A percentile compares a stretch with the other conserved stretches of the same genome.
These are phyloP conservation scores for Erythrobasidium hasegawianum DNA, from an alignment of 1,284 basidiomycete species.

Conservation along the genomic window DNA sequence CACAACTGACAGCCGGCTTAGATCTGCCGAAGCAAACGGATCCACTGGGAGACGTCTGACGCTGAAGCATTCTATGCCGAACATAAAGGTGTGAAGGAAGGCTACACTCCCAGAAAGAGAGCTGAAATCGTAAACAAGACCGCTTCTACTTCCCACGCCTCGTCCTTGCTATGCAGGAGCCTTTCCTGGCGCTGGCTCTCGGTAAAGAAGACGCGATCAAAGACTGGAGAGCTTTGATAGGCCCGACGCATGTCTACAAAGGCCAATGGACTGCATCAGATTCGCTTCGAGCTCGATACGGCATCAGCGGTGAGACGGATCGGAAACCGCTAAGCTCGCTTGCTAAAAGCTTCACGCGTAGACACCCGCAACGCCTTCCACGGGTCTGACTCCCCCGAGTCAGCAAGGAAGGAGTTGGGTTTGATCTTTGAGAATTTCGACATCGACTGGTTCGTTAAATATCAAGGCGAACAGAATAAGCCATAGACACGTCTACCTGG, in stretches of 20 bases:
- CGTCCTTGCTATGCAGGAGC: conserved; percentile 41
- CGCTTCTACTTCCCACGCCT: conserved; percentile 45
- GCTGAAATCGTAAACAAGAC: conserved; percentile 9
- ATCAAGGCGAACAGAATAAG: conserved; percentile 1
- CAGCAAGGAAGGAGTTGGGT: conserved; percentile 39
- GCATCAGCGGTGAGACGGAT: conserved; percentile 37
- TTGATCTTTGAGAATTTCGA: conserved; percentile 38
- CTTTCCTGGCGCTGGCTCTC: conserved; percentile 42
- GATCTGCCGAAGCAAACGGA: conserved; percentile 40
- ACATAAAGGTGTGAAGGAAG: conserved; percentile 35
- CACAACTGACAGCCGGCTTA: not conserved
- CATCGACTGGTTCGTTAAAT: conserved; percentile 23
- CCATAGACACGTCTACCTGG: too few species aligned
- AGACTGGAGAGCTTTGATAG: conserved; percentile 42
- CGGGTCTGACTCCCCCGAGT: conserved; percentile 39
- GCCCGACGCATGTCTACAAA: conserved; percentile 43
- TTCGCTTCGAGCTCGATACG: conserved; percentile 39
- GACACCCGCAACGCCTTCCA: conserved; percentile 45
- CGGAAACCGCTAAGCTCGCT: too few species aligned
- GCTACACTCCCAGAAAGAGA: not conserved
- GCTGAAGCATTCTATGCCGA: conserved; percentile 42
- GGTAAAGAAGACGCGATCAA: conserved; percentile 38
- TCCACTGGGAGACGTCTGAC: conserved; percentile 37
- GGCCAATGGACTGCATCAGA: conserved; percentile 40
- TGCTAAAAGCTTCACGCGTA: too few species aligned